Conservation (phyloP, 306 rosid genomes). For the Abrus pulchellus region DNA sequence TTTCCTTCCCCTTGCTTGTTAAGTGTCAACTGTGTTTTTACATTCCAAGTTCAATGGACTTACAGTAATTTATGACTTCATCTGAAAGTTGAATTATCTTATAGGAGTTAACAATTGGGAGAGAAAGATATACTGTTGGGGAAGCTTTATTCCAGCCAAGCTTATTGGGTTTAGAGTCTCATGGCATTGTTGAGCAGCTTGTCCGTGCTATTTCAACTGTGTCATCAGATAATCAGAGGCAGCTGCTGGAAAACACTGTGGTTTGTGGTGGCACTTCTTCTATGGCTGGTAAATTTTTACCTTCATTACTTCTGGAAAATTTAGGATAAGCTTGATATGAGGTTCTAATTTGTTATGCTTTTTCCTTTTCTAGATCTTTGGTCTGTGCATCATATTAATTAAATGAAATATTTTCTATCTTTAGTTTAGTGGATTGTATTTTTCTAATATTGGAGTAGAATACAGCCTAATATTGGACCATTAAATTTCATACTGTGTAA, state of each 20-base stretch:
- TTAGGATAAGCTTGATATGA: slow-evolving; percentile 37
- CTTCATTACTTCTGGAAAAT: neutral
- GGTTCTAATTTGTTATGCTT: slow-evolving; percentile 26
- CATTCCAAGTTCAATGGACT: neutral
- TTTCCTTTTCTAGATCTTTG: slow-evolving; percentile 11
- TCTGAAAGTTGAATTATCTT: slow-evolving; percentile 45
- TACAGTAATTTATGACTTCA: slow-evolving; percentile 4
- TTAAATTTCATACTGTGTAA: neutral
- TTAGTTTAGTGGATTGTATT: neutral
- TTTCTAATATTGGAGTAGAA: slow-evolving; percentile 3
- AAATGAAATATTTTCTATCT: slow-evolving; percentile 7
- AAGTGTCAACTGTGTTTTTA: neutral
- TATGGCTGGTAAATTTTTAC: slow-evolving; percentile 70
- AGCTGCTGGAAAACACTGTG: slow-evolving; percentile 90
- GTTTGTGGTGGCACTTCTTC: slow-evolving; percentile 92
- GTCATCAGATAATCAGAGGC: slow-evolving; percentile 93
- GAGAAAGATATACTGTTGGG: slow-evolving; percentile 86
- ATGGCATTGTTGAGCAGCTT: slow-evolving; percentile 97
- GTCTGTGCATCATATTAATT: neutral
- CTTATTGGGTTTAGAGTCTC: slow-evolving; percentile 86
- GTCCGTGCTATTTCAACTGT: slow-evolving; percentile 89
- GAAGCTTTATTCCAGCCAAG: slow-evolving; percentile 93
- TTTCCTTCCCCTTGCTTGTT: neutral
- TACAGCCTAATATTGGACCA: neutral
- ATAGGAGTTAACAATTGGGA: slow-evolving; percentile 83